A percentile compares a stretch with the other conserved stretches of the same genome.
phyloP scores from a whole-genome alignment of 129 eudicot species.

The Flaveria ramosissima region DNA sequence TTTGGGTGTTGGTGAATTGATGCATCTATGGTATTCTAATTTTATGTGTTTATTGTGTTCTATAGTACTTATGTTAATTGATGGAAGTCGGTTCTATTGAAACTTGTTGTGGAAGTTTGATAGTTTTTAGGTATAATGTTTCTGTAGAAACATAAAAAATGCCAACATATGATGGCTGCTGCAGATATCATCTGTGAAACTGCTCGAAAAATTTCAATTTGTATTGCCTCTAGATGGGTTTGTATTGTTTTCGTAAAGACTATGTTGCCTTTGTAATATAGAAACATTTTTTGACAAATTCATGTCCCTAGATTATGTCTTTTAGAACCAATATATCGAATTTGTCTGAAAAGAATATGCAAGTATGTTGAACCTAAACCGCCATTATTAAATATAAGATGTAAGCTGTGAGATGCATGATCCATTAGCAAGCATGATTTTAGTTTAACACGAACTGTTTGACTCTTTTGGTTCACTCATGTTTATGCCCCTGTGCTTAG shows the following conservation, averaged over 20 bases:
- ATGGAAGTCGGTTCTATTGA: neutral
- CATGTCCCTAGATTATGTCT: neutral
- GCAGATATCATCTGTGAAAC: neutral
- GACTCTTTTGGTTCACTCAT: neutral
- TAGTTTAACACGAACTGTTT: neutral
- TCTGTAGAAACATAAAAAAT: neutral
- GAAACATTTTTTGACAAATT: neutral
- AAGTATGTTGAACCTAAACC: neutral
- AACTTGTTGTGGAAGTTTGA: conserved; percentile 11
- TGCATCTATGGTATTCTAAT: neutral
- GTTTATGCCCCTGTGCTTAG: conserved; percentile 7
- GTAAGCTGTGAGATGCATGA: neutral
- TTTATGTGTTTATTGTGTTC: conserved; percentile 8
- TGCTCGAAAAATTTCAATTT: neutral
- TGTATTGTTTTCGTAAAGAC: too few relatives aligned
- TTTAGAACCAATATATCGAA: neutral
- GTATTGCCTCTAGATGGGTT: neutral
- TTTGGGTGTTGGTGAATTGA: conserved; percentile 7
- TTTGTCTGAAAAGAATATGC: neutral
- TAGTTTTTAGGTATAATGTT: neutral
- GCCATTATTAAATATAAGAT: neutral
- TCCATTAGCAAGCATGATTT: conserved; percentile 1
- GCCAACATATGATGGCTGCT: neutral
- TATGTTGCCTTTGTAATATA: too few relatives aligned
- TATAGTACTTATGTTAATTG: too few relatives aligned